Evolutionary conservation across 805 yeast genomes (phyloP), one percentile per base, ranked within the genome.

Genomic region (Teunomyces panamensis): DNA sequence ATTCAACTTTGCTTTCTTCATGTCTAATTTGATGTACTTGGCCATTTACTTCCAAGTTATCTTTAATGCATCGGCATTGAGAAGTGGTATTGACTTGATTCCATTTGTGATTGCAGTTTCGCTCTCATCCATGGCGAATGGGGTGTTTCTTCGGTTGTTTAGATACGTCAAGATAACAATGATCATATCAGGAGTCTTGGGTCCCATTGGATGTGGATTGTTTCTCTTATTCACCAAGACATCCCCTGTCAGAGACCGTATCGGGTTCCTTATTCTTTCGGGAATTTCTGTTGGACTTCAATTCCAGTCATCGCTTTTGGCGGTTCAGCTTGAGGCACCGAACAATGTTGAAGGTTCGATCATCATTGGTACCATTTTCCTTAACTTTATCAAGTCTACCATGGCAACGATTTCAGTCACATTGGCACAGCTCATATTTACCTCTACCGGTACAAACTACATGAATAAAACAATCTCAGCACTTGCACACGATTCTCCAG

Each of bases 21-120:
- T 80, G 63, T 65, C 63, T 20, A 46, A 54, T 36, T 49, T 65
- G 37, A 67, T 60, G 10, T 69, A 62, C 48, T 54, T 71, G 20
- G 69, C 75, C 14, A 59, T 71, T 17, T 71, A 67, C 49, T 70
- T 71, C 53, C 76, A 71, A 54, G 71, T 71, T 26, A 61, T 71
- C n/a, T 60, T 56, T 45, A 54, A 64, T 47, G 67, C 65, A 9
- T 48, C 64, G 3, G 67, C 73, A 2, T 69, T 63, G 64, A 57
- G 62, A 43, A 68, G 74, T 3, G 75, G 75, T 14, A 55, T 71
- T 16, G 65, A 66, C 53, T 49, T 69, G 48, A 54, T 71, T 11
- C 75, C 76, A 1, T 49, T 68, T 46, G 61, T 70, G 17, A 45
- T 69, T 26, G 45, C 69, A 3, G 73, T 71, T 2, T 58, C 73